phyloP scores from a whole-genome alignment of 805 yeast genomes.

The Lipomyces lipofer region DNA sequence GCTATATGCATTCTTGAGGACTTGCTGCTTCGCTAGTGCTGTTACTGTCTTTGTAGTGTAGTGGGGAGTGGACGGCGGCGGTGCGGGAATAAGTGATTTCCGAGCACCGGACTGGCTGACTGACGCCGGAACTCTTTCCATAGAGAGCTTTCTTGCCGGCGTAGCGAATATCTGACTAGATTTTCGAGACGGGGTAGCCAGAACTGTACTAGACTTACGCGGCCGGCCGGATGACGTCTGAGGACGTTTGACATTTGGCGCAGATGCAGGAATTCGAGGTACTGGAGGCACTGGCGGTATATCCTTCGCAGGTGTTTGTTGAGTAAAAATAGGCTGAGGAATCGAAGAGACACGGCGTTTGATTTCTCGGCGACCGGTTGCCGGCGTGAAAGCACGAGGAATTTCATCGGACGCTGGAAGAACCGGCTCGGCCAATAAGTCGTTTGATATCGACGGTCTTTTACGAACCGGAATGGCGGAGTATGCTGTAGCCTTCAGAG shows the following conservation, averaged over 20 bases:
- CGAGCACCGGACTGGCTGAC: not conserved
- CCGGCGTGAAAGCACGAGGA: constrained; percentile 18
- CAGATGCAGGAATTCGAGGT: not conserved
- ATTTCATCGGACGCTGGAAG: not conserved
- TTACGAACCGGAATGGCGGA: constrained; percentile 20
- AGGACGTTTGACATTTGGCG: not conserved
- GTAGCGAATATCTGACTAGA: constrained; percentile 2
- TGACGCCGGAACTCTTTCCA: not conserved
- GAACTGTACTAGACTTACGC: not conserved
- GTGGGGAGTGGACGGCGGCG: not conserved
- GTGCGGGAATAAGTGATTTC: constrained; percentile 13
- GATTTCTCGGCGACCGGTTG: constrained; percentile 6
- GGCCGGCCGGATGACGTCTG: not conserved
- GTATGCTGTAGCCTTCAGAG: constrained; percentile 2
- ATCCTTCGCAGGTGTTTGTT: constrained; percentile 4
- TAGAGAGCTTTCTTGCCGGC: not conserved
- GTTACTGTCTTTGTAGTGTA: constrained; percentile 3
- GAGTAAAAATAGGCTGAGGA: constrained; percentile 16
- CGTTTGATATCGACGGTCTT: constrained; percentile 6
- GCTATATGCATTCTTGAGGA: no score
- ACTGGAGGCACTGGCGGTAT: constrained; percentile 9
- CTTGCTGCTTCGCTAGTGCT: constrained; percentile 1
- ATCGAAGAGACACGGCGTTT: constrained; percentile 16
- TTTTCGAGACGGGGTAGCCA: constrained; percentile 8
- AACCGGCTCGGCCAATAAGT: not conserved